Base-by-base conservation (phyloP, 116 monocot genomes). In the Cymodocea nodosa region DNA sequence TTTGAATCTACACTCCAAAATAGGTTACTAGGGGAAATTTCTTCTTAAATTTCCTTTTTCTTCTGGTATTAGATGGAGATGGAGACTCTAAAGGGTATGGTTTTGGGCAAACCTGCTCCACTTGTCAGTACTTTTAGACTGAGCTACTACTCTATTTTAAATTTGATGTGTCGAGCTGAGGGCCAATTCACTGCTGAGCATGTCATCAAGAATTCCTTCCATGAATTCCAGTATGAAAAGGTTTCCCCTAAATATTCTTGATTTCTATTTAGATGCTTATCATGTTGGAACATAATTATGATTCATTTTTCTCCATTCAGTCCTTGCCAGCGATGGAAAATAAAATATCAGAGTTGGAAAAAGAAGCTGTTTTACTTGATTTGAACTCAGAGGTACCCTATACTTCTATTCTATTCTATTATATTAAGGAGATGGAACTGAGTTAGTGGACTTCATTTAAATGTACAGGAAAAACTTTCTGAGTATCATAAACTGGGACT, bases 191-290 rank as follows among this genome's bases (percentile, higher is more conserved):
- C 92, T 74, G 99, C 99, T 30, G 99, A 99, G 72, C 92, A 92
- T 83, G 99, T 99, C 52, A 92, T 99, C 68, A 92, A 81, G 59
- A 82, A 99, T 83, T 99, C 92, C 39, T 99, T 99, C 76, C 92
- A 99, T 73, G 92, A 99, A 57, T 99, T 99, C 75, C 99, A 99
- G 71, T 99, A 92, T 77, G 99, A 99, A 66, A 99, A 92, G 99
- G 99, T 99, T 64, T 62, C 40, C 15, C n/a, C 5, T 5, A 36
- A 57, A 56, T 23, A 7, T 13, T 49, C 20, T 22, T 56, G 40
- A 23, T 68, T 68, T 56, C 15, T 30, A n/a, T 52, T 53, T 67
- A 44, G 11, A 12, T 23, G 6, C 25, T 64, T 51, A 57, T 20
- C 20, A 22, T 16, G 52, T 58, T 57, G 37, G 37, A 68, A 2